Evolutionary conservation across 2,329 filamentous ascomycete species (phyloP), one percentile per base, ranked within the genome.

Genomic region (Verticillium nonalfalfae): DNA sequence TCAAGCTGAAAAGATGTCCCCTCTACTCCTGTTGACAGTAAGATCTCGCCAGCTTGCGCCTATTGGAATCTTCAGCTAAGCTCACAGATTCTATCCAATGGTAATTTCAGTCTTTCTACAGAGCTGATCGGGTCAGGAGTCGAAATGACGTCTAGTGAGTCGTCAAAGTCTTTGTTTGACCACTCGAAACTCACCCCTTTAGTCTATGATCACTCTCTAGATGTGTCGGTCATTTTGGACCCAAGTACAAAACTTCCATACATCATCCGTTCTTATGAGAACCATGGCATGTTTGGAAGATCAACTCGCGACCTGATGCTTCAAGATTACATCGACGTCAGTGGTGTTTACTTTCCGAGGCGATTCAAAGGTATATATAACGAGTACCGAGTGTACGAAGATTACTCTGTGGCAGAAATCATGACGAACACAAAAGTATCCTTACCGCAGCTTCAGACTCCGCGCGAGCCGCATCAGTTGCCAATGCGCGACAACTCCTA

Each of bases 231-330:
- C 9, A 36, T 61, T 14, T 39, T 57, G 26, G 21, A 62, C 13
- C 60, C 59, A 36, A 26, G 38, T 11, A 64, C 33, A 11, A 40
- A 40, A 26, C 45, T 60, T 7, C 60, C 60, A 11, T 62, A 62
- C 35, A 52, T 62, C 11, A 59, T 64, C 7, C 60, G 62, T 2
- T 57, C 62, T 2, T 64, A 62, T 18, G 60, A 64, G 57, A 39
- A 62, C 33, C 63, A 57, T 36, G 59, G 56, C 15, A 61, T 66
- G n/a, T 64, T 65, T 14, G 65, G 65, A 18, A 33, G n/a, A 36
- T 62, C 60, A 1, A 62, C 60, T 26, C 62, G 52, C 10, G 65
- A 66, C 34, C 59, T 65, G 7, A 57, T 59, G 13, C 61, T 66
- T 18, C 61, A 58, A 21, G 60, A 66, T 55, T 66, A 66, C 15